A percentile compares a stretch with the other conserved stretches of the same genome.
phyloP scores from a whole-genome alignment of 2,329 filamentous ascomycete species.

The Hypomyces perniciosus region DNA sequence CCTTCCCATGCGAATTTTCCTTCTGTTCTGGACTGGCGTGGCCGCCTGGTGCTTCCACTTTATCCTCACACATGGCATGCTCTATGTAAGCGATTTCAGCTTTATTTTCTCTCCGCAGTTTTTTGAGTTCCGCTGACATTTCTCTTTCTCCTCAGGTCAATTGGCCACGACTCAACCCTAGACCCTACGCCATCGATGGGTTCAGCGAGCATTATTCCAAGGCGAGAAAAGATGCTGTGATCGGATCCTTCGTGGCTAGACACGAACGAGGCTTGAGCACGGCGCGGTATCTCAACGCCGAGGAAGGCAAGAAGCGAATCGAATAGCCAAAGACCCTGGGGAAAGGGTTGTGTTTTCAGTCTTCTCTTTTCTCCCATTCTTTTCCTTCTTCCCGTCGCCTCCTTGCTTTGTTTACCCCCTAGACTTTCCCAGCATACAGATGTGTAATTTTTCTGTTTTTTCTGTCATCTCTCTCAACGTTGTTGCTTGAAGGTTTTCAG shows the following conservation, averaged over 20 bases:
- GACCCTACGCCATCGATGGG: constrained; percentile 78
- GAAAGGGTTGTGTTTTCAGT: neutral
- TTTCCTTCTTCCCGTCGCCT: constrained; percentile 11
- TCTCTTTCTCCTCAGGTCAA: constrained; percentile 61
- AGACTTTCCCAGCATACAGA: constrained; percentile 7
- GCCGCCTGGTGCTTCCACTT: constrained; percentile 70
- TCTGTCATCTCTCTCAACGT: neutral
- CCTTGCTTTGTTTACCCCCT: constrained; percentile 12
- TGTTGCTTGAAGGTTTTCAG: neutral
- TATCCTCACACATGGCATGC: constrained; percentile 76
- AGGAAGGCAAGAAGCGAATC: constrained; percentile 98
- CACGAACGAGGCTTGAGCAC: constrained; percentile 83
- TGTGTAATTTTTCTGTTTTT: constrained; percentile 1
- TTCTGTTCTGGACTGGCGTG: constrained; percentile 69
- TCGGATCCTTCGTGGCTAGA: constrained; percentile 62
- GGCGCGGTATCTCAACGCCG: constrained; percentile 73
- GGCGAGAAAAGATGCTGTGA: constrained; percentile 73
- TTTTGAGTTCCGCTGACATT: neutral
- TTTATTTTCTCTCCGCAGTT: neutral
- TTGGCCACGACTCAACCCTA: constrained; percentile 94
- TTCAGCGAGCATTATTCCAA: constrained; percentile 81
- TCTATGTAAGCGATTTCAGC: constrained; percentile 67
- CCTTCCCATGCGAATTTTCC: constrained; percentile 77
- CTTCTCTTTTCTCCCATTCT: constrained; percentile 5
- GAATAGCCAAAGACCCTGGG: constrained; percentile 49